Conservation (phyloP, 1,139 yeast species). For the Yamadazyma friedrichii region DNA sequence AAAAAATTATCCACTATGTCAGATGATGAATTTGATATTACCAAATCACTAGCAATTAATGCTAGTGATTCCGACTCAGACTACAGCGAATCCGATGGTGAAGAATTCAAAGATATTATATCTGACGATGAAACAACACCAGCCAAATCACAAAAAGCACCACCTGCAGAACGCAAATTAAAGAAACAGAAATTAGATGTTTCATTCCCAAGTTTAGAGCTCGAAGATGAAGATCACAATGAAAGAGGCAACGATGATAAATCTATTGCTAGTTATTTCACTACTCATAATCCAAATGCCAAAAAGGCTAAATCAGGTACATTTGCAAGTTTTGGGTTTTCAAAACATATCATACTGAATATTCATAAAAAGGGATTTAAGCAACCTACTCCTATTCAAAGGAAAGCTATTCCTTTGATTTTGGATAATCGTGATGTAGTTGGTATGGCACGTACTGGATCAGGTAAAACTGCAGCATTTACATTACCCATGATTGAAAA, state of each 20-base stretch:
- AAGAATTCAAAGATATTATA: slow-evolving; percentile 60
- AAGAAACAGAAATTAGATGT: slow-evolving; percentile 18
- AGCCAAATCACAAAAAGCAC: slow-evolving; percentile 18
- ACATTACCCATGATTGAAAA: slow-evolving; percentile 88
- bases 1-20: slow-evolving; percentile 26
- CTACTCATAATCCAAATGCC: slow-evolving; percentile 42
- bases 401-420: slow-evolving; percentile 89
- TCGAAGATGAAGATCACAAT: slow-evolving; percentile 53
- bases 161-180: not conserved
- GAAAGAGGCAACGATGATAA: slow-evolving; percentile 39
- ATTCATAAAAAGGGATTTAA: slow-evolving; percentile 83
- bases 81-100: slow-evolving; percentile 21
- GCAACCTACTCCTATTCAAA: slow-evolving; percentile 96
- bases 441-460: slow-evolving; percentile 98
- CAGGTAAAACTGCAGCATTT: slow-evolving; percentile 96
- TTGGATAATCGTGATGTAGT: slow-evolving; percentile 91
- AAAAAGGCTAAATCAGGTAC: slow-evolving; percentile 77
- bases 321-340: slow-evolving; percentile 87
- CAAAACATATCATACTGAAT: slow-evolving; percentile 66
- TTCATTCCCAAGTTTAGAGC: slow-evolving; percentile 64
- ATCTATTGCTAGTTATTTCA: slow-evolving; percentile 32
- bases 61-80: slow-evolving; percentile 27
- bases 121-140: slow-evolving; percentile 18
- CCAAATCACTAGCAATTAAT: slow-evolving; percentile 56
- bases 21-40: slow-evolving; percentile 70